phyloP scores from a whole-genome alignment of 805 yeast genomes.

The Ogataea henricii region DNA sequence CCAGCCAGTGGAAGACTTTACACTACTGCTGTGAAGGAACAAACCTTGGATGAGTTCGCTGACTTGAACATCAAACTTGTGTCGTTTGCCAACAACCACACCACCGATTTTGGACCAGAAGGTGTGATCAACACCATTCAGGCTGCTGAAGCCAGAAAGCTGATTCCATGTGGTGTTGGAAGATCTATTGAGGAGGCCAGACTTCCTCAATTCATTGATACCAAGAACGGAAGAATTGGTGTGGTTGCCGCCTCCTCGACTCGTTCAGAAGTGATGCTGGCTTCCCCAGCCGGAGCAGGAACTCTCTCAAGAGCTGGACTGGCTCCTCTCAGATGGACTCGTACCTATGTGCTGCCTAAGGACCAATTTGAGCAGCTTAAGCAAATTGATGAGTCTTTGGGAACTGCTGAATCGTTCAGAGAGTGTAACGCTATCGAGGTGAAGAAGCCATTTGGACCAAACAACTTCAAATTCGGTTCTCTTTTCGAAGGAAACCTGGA shows the following conservation, averaged over 20 bases:
- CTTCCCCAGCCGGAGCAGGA: slow-evolving; percentile 29
- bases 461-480: slow-evolving; percentile 30
- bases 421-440: slow-evolving; percentile 36
- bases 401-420: slow-evolving; percentile 31
- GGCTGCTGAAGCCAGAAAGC: slow-evolving; percentile 27
- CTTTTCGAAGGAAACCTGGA: slow-evolving; percentile 32
- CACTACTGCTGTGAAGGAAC: slow-evolving; percentile 29
- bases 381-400: slow-evolving; percentile 31
- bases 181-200: slow-evolving; percentile 31
- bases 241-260: slow-evolving; percentile 29
- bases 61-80: slow-evolving; percentile 28
- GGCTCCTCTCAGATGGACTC: slow-evolving; percentile 32
- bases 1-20: slow-evolving; percentile 31
- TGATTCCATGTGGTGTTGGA: slow-evolving; percentile 30
- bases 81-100: slow-evolving; percentile 32
- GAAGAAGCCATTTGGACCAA: slow-evolving; percentile 26
- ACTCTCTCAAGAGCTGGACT: slow-evolving; percentile 32
- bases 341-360: slow-evolving; percentile 30
- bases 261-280: slow-evolving; percentile 31
- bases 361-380: slow-evolving; percentile 28
- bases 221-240: slow-evolving; percentile 32
- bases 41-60: slow-evolving; percentile 27
- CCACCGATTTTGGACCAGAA: slow-evolving; percentile 31
- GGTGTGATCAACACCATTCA: slow-evolving; percentile 30
- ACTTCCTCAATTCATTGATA: slow-evolving; percentile 28